Conservation (phyloP, 345 rosid species). For the Gynandropsis gynandra region DNA sequence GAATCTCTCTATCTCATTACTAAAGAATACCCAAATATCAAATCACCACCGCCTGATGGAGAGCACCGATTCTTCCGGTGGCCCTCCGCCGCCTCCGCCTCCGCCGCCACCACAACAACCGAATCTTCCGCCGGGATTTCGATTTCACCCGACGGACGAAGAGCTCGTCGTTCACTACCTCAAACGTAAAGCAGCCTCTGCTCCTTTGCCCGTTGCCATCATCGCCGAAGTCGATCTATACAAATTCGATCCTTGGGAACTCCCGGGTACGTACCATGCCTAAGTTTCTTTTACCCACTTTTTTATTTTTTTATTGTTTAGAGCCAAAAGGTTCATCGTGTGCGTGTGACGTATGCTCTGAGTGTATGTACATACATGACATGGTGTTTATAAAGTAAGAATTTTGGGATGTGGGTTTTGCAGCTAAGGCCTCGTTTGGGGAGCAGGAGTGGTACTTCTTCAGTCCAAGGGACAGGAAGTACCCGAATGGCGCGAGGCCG, state of each 20-base stretch:
- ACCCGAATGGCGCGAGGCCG: slow-evolving; percentile 95
- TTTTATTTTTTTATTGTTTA: background rate
- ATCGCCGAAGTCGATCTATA: slow-evolving; percentile 90
- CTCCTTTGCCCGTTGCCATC: slow-evolving; percentile 73
- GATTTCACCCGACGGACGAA: slow-evolving; percentile 99
- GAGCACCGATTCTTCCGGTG: slow-evolving; percentile 68
- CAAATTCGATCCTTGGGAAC: slow-evolving; percentile 97
- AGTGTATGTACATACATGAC: too few relatives aligned
- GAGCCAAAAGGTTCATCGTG: too few relatives aligned
- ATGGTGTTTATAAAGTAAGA: background rate
- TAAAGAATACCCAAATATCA: slow-evolving; percentile 13
- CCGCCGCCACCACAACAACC: slow-evolving; percentile 68
- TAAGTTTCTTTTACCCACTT: background rate
- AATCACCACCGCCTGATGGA: slow-evolving; percentile 44
- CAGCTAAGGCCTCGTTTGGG: slow-evolving; percentile 86
- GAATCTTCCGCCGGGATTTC: slow-evolving; percentile 88
- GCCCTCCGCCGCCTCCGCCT: slow-evolving; percentile 39
- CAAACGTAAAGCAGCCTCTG: slow-evolving; percentile 65
- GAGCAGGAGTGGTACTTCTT: slow-evolving; percentile 97
- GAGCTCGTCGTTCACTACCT: slow-evolving; percentile 92
- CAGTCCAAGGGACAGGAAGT: slow-evolving; percentile 90
- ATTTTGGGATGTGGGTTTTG: slow-evolving; percentile 1
- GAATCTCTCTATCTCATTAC: too few relatives aligned
- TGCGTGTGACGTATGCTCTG: too few relatives aligned
- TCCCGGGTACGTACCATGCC: slow-evolving; percentile 47